Evolutionary conservation across 306 rosid species (phyloP), one percentile per base, ranked within the genome.

Genomic region (Prunus salicina): DNA sequence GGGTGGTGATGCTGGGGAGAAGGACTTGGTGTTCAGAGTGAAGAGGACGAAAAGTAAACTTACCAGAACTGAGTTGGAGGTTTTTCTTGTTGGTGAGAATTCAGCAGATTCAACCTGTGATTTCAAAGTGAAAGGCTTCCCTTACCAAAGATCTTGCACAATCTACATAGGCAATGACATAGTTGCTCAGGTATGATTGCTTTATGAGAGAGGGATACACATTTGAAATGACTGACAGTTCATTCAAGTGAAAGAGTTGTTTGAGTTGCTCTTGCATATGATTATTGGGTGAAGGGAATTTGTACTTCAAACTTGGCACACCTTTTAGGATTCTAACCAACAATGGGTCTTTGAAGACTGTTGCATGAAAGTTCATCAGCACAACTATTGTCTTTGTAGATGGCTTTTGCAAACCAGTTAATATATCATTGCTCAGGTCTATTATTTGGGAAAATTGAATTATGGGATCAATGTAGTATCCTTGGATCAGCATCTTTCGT

Each of bases 151-250:
- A 87, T 86, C 96, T 28, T 95, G 97, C 81, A 83, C 73, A 72
- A 82, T 95, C 55, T 92, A 87, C 75, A 78, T 72, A 71, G 89
- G 76, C 78, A 61, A 66, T 78, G 81, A 74, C 55, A 80, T 89
- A 73, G 88, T 95, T 16, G 98, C 97, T 61, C 97, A 95, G 98
- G 98, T 94, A 82, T 64, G 18, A 27, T 22, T 15, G 73, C 3
- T 47, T 34, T 16, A 6, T 38, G 43, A 6, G 9, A 38, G 43
- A 38, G 43, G 9, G 43, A 38, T 38, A 38, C 43, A 38, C 43
- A 38, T 38, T 38, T 38, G 43, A 38, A 38, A 38, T 38, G 43
- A 1, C 43, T 38, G 43, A 9, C 10, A 30, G 20, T 32, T 55
- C 28, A 6, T 6, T 53, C 18, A 6, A 71, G 45, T 30, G n/a